A percentile compares a stretch with the other conserved stretches of the same genome.
Evolutionary conservation across 257 asterid species (phyloP).

Genomic region (Ilex asprella): DNA sequence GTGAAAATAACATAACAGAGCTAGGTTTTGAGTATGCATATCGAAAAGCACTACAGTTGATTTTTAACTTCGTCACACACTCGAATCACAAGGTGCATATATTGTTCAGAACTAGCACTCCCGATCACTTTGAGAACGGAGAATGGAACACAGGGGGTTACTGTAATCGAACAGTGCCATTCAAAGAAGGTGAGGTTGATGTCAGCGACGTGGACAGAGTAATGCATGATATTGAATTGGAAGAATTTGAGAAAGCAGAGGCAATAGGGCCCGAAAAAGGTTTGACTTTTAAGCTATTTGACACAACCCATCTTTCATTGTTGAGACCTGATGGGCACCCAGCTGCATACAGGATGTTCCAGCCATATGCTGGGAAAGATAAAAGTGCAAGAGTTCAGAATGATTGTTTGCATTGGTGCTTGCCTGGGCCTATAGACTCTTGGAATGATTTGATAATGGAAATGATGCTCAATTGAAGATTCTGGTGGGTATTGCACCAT

Average conservation of each 20-base stretch:
- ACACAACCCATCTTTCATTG: conserved; percentile 41
- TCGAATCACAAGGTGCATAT: conserved; percentile 27
- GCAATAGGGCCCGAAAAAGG: conserved; percentile 18
- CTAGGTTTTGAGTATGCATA: conserved; percentile 50
- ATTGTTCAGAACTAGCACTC: conserved; percentile 51
- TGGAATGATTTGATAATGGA: conserved; percentile 86
- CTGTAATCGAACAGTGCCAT: conserved; percentile 61
- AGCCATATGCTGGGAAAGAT: conserved; percentile 52
- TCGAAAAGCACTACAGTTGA: conserved; percentile 43
- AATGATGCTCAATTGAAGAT: conserved; percentile 30
- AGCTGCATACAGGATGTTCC: conserved; percentile 54
- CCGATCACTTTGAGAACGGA: conserved; percentile 74
- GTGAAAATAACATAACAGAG: conserved; percentile 56
- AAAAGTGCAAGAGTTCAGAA: conserved; percentile 48
- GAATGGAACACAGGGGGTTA: conserved; percentile 69
- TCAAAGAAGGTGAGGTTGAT: conserved; percentile 36
- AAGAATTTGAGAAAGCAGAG: conserved; percentile 42
- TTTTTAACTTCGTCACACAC: conserved; percentile 27
- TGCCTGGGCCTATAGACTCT: conserved; percentile 94
- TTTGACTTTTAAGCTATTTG: conserved; percentile 34
- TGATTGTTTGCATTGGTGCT: conserved; percentile 96
- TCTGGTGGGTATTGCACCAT: background rate
- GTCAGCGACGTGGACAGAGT: conserved; percentile 21
- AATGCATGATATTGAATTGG: conserved; percentile 44
- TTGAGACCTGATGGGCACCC: conserved; percentile 89